Base-by-base conservation (phyloP, 148 eudicot species). In the Pouteria glomerata region DNA sequence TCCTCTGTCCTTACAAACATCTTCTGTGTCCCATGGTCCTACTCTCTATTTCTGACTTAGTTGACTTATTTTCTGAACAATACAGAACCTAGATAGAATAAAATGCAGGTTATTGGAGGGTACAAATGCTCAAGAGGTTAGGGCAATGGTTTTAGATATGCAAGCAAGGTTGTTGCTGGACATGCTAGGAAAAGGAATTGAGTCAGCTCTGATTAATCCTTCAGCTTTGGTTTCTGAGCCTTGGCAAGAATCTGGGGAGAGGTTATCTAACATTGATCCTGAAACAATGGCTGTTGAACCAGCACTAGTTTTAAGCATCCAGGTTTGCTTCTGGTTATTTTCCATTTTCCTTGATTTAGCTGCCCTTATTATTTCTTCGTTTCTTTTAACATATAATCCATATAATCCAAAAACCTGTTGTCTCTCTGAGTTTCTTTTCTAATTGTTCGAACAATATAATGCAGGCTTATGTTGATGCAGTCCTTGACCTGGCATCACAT, bases 111-210 rank as follows among this genome's bases (percentile, higher is more conserved):
- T 95, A 35, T 85, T 95, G 79, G 98, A 95, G 85, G 98, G 98
- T 65, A 85, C 96, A 45, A 95, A 85, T 64, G 96, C 97, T 70
- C 98, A 95, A 77, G 98, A 95, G 84, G 98, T 95, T 67, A 87
- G 98, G 83, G 98, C 98, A 56, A 95, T 95, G 96, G 98, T 95
- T 76, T 87, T 95, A 39, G 98, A 95, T 74, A 95, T 95, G 98
- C 98, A 95, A 78, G 98, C 98, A 65, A 92, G 98, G 82, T 51
- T 95, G 83, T 78, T 95, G 82, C 80, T 95, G 80, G 97, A 95
- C 82, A 95, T 95, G 98, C 86, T 95, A 73, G 98, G 97, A 53
- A 91, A 88, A 78, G 98, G 98, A 76, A 95, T 95, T 73, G 98
- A 95, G 74, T 91, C 98, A 14, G 97, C 96, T 66, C 76, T 95